Conservation (phyloP, 2,329 filamentous ascomycete genomes). For the Hypoxylon sp. region DNA sequence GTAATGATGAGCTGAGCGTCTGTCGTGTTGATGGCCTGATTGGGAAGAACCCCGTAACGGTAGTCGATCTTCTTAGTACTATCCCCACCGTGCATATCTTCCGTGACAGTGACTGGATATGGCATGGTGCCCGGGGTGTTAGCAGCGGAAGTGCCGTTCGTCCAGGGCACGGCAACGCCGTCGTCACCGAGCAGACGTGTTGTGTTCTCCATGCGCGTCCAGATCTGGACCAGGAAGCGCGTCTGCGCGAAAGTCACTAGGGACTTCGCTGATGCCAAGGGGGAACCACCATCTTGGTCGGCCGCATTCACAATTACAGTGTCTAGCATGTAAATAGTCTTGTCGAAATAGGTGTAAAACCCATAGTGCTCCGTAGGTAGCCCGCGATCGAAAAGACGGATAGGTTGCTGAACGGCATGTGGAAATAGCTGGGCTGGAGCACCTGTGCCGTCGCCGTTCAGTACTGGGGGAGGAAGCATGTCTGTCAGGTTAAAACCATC, state of each 20-base stretch:
- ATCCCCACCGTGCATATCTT: slow-evolving; percentile 75
- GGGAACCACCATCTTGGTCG: slow-evolving; percentile 70
- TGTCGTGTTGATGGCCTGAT: slow-evolving; percentile 62
- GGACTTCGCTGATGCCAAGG: slow-evolving; percentile 67
- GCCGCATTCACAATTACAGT: slow-evolving; percentile 54
- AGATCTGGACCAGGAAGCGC: slow-evolving; percentile 75
- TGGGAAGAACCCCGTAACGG: slow-evolving; percentile 65
- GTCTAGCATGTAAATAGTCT: slow-evolving; percentile 81
- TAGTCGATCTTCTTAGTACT: slow-evolving; percentile 67
- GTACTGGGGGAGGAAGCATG: slow-evolving; percentile 74
- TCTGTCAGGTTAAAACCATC: slow-evolving; percentile 62
- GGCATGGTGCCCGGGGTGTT: slow-evolving; percentile 72
- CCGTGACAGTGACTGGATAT: slow-evolving; percentile 73
- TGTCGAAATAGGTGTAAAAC: slow-evolving; percentile 93
- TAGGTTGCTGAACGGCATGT: slow-evolving; percentile 78
- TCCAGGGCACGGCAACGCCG: slow-evolving; percentile 47
- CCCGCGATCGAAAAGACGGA: slow-evolving; percentile 88
- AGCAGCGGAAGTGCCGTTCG: slow-evolving; percentile 51
- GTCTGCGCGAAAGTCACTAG: slow-evolving; percentile 73
- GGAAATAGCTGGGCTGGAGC: slow-evolving; percentile 81
- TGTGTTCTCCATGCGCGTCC: slow-evolving; percentile 68
- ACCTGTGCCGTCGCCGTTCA: slow-evolving; percentile 79
- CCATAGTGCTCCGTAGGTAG: slow-evolving; percentile 88
- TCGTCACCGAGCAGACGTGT: slow-evolving; percentile 58
- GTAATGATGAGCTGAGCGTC: slow-evolving; percentile 65